Percentiles rank a stretch among this genome's conserved stretches.
These are phyloP conservation scores for Monosiga brevicollis DNA, from an alignment of 78 protist species.

Conservation along the genomic window DNA sequence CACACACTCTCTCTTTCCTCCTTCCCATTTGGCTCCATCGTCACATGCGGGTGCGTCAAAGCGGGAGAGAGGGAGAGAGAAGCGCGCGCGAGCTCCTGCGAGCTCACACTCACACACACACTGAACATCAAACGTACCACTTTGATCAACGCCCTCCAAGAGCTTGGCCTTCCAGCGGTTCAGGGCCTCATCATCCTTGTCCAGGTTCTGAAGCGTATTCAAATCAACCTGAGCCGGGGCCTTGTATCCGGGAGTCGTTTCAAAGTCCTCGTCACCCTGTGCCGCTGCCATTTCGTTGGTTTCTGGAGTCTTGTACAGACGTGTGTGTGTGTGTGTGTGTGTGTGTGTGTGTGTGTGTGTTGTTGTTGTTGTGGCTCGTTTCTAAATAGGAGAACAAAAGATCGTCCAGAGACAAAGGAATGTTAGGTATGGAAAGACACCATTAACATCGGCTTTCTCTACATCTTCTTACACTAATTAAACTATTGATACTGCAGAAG, in stretches of 20 bases:
- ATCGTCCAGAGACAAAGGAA: no score
- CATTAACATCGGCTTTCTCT: no score
- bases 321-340: background rate
- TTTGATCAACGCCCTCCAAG: background rate
- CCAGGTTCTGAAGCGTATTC: constrained; percentile 4
- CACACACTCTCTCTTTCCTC: background rate
- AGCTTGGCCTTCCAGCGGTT: constrained; percentile 18
- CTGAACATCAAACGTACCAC: background rate
- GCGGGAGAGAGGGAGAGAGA: background rate
- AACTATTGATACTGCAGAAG: no score
- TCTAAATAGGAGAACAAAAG: no score
- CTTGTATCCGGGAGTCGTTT: constrained; percentile 19
- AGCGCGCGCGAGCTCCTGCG: background rate
- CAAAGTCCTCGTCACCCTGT: constrained; percentile 17
- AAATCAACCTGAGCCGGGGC: constrained; percentile 13
- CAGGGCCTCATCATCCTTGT: constrained; percentile 14
- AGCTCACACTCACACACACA: no score
- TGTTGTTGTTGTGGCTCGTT: no score
- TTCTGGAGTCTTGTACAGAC: background rate
- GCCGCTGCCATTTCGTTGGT: background rate
- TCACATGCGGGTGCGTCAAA: background rate
- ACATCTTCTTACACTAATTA: no score
- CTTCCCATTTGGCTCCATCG: background rate
- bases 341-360: background rate
- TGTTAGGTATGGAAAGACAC: no score